Base-by-base conservation (phyloP, 257 asterid species). In the Misopates orontium region DNA sequence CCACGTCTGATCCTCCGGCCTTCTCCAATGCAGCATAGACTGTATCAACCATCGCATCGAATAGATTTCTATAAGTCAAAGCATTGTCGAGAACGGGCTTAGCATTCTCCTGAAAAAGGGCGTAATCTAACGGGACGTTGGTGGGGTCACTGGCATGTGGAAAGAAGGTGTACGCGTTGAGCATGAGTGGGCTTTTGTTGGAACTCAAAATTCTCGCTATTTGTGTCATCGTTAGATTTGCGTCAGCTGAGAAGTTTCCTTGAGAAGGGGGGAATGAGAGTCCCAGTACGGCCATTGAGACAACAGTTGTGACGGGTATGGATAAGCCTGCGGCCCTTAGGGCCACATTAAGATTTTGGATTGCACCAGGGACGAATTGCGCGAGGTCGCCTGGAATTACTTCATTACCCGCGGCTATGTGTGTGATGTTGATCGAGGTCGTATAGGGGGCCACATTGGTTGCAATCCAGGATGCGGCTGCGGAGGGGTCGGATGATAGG, bases 41-140 rank as follows among this genome's bases (percentile, higher is more conserved):
- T 0, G 85, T 53, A 31, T 84, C 90, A 8, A 71, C 65, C 76
- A 79, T 81, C 1, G 87, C 77, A 17, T 74, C 78, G 18, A 84
- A 79, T 3, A 84, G 22, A 62, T 79, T 84, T 0, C 4, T 1
- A 41, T 81, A 84, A 16, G 41, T 23, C 3, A 66, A 40, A 4
- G 47, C 4, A 1, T 50, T 62, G 2, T 75, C 85, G 0, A 0
- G 40, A 4, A 73, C 48, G 0, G 22, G 6, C 0, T 44, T 16
- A 0, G 69, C 56, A 4, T 45, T 40, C 1, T 49, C 52, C 25
- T 15, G 0, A 0, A 78, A 59, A 14, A 84, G 80, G 1, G 84
- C 83, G 28, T 74, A 84, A 1, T 62, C 73, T 21, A 81, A 20
- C 1, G 44, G 54, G n/a, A 83, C 57, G 14, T 67, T 36, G 10